phyloP scores from a whole-genome alignment of 495 filamentous ascomycete species.

The Neurospora sp. region DNA sequence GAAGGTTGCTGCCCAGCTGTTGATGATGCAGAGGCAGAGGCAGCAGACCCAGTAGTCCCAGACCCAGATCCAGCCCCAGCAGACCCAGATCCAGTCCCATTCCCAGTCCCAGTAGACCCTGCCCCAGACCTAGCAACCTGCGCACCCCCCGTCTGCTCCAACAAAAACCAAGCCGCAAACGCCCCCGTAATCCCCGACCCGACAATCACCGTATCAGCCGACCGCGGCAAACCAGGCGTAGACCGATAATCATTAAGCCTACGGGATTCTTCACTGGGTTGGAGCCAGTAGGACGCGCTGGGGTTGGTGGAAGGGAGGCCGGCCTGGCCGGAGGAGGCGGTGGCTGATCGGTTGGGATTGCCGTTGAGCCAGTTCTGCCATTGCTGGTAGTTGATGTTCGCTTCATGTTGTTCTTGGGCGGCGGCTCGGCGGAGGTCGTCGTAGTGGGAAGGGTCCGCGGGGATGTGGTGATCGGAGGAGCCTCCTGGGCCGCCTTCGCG shows the following conservation, averaged over 20 bases:
- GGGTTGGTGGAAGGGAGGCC: constrained; percentile 39
- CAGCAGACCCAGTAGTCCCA: neutral
- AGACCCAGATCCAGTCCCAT: too few species aligned
- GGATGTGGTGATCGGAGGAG: neutral
- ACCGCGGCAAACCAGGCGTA: constrained; percentile 47
- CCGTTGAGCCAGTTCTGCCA: neutral
- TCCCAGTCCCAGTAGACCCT: too few species aligned
- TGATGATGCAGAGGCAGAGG: neutral
- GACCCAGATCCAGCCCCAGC: too few species aligned
- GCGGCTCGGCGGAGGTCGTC: neutral
- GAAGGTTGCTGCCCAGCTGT: neutral
- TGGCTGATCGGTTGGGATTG: too few species aligned
- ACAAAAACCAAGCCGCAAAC: constrained; percentile 53
- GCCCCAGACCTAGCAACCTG: too few species aligned
- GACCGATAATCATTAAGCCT: constrained; percentile 49
- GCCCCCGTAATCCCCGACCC: constrained; percentile 65
- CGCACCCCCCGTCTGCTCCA: constrained; percentile 28
- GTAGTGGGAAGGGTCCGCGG: neutral
- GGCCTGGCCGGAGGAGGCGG: too few species aligned
- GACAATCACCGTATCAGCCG: constrained; percentile 57
- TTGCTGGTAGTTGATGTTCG: neutral
- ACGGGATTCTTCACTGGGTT: constrained; percentile 34
- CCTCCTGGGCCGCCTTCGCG: neutral
- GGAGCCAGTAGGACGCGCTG: constrained; percentile 67
- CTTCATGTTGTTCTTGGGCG: neutral